These are phyloP conservation scores for Aspergillus coremiiformis DNA, from an alignment of 495 filamentous ascomycete genomes.

Conservation along the genomic window DNA sequence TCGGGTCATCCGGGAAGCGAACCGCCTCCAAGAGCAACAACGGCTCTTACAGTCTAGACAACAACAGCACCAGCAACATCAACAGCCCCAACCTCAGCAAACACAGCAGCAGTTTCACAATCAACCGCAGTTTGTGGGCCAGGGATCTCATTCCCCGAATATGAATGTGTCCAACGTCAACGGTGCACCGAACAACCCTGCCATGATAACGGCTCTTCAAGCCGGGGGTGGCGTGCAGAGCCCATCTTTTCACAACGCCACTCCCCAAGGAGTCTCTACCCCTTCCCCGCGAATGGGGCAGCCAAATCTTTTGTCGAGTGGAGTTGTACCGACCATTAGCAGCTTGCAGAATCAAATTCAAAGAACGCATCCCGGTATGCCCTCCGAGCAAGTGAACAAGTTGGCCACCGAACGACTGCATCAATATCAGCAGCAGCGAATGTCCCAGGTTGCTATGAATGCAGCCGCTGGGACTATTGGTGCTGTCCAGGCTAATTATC, in stretches of 20 bases:
- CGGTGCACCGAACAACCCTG: conserved; percentile 46
- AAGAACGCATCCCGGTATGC: conserved; percentile 46
- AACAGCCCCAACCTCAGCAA: conserved; percentile 30
- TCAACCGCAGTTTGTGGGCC: conserved; percentile 34
- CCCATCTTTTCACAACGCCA: conserved; percentile 40
- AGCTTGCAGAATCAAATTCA: conserved; percentile 45
- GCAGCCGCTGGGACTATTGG: conserved; percentile 52
- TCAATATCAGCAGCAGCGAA: conserved; percentile 45
- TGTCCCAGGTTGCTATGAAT: conserved; percentile 57
- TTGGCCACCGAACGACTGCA: conserved; percentile 54
- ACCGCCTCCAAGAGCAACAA: conserved; percentile 56
- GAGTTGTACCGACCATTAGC: conserved; percentile 49
- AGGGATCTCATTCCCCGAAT: conserved; percentile 39
- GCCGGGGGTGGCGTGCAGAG: conserved; percentile 43
- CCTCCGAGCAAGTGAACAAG: conserved; percentile 52
- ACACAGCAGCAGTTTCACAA: conserved; percentile 37
- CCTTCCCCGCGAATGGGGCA: conserved; percentile 47
- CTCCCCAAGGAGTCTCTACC: conserved; percentile 39
- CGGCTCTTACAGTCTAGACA: conserved; percentile 59
- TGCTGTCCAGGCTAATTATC: conserved; percentile 33
- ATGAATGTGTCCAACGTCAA: conserved; percentile 41
- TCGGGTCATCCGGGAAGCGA: conserved; percentile 52
- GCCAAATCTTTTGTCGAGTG: conserved; percentile 44
- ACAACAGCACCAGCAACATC: conserved; percentile 46
- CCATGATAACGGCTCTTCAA: conserved; percentile 48